phyloP scores from a whole-genome alignment of 352 stramenopile species.

The Pythium sukuiense region DNA sequence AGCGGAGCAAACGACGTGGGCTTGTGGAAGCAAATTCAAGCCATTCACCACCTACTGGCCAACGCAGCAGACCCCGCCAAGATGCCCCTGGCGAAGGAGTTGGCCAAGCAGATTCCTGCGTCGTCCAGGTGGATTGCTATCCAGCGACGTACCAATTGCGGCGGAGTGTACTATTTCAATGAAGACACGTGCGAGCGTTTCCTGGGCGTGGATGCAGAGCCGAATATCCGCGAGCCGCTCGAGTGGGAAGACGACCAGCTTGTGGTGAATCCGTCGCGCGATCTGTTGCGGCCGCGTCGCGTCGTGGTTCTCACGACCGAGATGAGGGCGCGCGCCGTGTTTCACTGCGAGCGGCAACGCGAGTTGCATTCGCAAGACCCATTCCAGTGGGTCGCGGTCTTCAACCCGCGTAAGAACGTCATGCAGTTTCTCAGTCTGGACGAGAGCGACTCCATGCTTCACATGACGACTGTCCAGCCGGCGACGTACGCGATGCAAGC shows the following conservation, averaged over 20 bases:
- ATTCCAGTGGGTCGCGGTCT: slow-evolving; percentile 55
- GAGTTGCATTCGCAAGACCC: slow-evolving; percentile 33
- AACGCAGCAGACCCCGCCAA: neutral
- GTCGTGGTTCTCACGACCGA: slow-evolving; percentile 44
- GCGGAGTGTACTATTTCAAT: slow-evolving; percentile 52
- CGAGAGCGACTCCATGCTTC: slow-evolving; percentile 11
- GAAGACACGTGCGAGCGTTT: slow-evolving; percentile 55
- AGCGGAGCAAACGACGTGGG: neutral
- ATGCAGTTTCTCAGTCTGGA: slow-evolving; percentile 57
- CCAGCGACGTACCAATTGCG: neutral
- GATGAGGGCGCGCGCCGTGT: slow-evolving; percentile 37
- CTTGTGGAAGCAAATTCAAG: slow-evolving; percentile 23
- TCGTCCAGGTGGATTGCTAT: slow-evolving; percentile 66
- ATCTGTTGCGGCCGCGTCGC: slow-evolving; percentile 32
- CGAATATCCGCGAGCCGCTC: slow-evolving; percentile 37
- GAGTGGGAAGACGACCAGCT: slow-evolving; percentile 53
- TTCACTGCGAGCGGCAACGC: slow-evolving; percentile 25
- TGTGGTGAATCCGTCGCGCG: slow-evolving; percentile 12
- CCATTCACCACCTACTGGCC: slow-evolving; percentile 10
- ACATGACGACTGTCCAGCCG: slow-evolving; percentile 27
- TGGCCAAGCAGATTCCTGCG: slow-evolving; percentile 38
- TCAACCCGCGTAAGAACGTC: slow-evolving; percentile 50
- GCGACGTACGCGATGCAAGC: slow-evolving; percentile 53
- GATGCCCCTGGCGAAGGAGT: slow-evolving; percentile 30
- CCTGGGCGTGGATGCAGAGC: slow-evolving; percentile 15